Base-by-base conservation (phyloP, 2,329 filamentous ascomycete species). In the Aspergillus glaucus region DNA sequence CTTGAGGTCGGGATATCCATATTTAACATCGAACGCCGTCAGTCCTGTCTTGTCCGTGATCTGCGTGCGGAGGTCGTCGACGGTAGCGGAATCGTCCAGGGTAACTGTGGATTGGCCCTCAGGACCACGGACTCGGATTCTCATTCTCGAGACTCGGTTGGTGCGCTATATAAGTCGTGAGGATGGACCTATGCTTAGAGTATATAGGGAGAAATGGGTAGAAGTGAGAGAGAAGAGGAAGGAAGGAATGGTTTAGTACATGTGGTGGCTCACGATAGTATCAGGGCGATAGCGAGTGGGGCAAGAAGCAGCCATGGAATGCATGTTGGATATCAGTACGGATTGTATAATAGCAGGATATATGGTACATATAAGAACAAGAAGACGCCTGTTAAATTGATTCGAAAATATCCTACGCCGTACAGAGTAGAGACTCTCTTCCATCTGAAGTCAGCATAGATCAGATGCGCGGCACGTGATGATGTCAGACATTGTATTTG, bases 1-100 rank as follows among this genome's bases (percentile, higher is more conserved):
- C 62, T 85, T 82, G 34, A 68, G 59, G 21, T 88, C 84, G 1
- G 92, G 92, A 60, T 87, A 95, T 32, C 89, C 89, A 69, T 86
- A 88, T 74, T 93, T 95, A 53, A 95, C 74, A 40, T 86, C 80
- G 62, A 92, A 90, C 12, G 76, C 74, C 6, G 75, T 61, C 14
- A 92, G 75, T 4, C 79, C 79, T 1, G 87, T 88, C 60, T 81
- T 80, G 44, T 79, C 71, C 45, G 76, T 76, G 59, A 76, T 73
- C 43, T 69, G 60, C 44, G 51, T 52, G 37, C 53, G 62, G 2
- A 76, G 66, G 28, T 73, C 68, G n/a, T 62, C 62, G 28, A 75
- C 59, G 7, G 71, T 75, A 46, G 87, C 85, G 52, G 79, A 72
- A 47, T 89, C 84, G 32, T 82, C 74, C 24, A 95, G 73, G 14